Conservation (phyloP, 495 filamentous ascomycete species). For the Parathielavia appendiculata region DNA sequence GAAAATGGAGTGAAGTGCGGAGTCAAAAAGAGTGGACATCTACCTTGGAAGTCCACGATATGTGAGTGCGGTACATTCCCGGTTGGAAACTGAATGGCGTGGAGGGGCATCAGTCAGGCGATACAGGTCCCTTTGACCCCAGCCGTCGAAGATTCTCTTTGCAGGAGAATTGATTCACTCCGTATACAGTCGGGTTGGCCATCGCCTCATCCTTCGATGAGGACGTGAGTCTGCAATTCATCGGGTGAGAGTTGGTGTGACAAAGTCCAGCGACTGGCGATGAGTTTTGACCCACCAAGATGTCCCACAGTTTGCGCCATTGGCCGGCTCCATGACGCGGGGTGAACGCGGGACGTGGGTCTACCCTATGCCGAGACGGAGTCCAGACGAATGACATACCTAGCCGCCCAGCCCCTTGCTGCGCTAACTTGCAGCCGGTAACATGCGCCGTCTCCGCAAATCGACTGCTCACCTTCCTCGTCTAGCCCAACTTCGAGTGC, state of each 20-base stretch:
- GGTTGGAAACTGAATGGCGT: too few species aligned
- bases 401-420: not conserved
- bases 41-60: too few species aligned
- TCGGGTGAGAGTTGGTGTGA: not conserved
- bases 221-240: not conserved
- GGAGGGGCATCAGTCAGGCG: too few species aligned
- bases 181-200: too few species aligned
- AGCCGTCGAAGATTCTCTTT: too few species aligned
- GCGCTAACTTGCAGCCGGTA: not conserved
- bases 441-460: not conserved
- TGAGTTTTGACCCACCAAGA: slow-evolving; percentile 1
- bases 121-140: too few species aligned
- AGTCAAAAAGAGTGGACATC: too few species aligned
- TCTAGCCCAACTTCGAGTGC: too few species aligned
- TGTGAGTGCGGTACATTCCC: too few species aligned
- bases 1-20: too few species aligned
- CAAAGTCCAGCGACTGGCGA: not conserved
- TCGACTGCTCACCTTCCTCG: too few species aligned
- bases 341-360: slow-evolving; percentile 10
- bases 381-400: not conserved
- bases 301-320: not conserved
- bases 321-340: slow-evolving; percentile 12
- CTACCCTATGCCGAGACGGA: not conserved
- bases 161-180: too few species aligned
- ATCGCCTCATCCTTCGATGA: not conserved